Evolutionary conservation across 768 basidiomycete genomes (phyloP), one percentile per base, ranked within the genome.

Genomic region (Boletus rufocinnamomeus): DNA sequence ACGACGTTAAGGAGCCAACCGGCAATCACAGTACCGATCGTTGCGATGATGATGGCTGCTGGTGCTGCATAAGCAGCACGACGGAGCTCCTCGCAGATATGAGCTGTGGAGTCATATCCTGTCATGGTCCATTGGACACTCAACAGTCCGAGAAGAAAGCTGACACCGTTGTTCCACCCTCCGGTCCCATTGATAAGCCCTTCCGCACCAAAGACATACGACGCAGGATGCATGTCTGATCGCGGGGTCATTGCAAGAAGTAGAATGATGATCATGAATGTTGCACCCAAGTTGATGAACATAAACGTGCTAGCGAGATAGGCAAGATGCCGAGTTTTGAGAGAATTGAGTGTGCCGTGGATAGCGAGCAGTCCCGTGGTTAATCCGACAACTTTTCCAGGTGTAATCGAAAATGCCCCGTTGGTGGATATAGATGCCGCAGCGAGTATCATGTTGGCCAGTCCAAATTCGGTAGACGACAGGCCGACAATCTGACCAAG

Each of bases 1-100:
- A 78, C 78, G 59, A 88, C 84, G 69, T 87, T 87, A 55, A 87
- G 80, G n/a, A 87, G 62, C 85, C 85, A 87, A 37, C 85, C 84
- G 51, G 80, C 66, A n/a, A 80, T 62, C 44, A 75, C 77, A 0
- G 80, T 81, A 30, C 81, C 81, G 37, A 81, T 68, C 23, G 73
- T 74, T 27, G 80, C 77, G 19, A 75, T 74, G 61, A 80, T 72
- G 59, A 80, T 79, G 6, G 82, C 77, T 25, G 68, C 71, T 37
- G 77, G 77, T 21, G 77, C 76, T 21, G 80, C 76, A 52, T 79
- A 78, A 2, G 82, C 82, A 2, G 82, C 83, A 47, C 80, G 77
- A 62, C 74, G 79, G 45, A 84, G 81, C 61, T 84, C 82, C 54
- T 84, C 82, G 1, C 69, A 60, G 44, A 61, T 61, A 40, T 61